Conservation (phyloP, 1,139 yeast genomes). For the Suhomyces anneliseae region DNA sequence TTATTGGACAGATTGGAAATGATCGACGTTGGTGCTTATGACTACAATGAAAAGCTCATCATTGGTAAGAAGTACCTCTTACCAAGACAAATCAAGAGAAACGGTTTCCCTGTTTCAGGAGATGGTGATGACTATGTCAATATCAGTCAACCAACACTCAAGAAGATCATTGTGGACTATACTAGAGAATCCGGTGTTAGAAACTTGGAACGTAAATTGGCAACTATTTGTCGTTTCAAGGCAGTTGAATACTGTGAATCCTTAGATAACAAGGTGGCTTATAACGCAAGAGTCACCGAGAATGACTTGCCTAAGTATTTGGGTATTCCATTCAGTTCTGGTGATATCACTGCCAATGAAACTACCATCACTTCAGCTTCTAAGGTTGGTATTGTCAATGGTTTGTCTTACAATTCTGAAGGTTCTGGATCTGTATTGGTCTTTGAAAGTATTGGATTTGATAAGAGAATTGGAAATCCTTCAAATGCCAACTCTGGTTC, state of each 20-base stretch:
- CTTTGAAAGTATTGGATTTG: slow-evolving; percentile 74
- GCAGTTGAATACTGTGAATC: slow-evolving; percentile 72
- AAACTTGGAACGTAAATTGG: slow-evolving; percentile 69
- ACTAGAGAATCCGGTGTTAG: slow-evolving; percentile 91
- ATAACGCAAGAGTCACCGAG: slow-evolving; percentile 40
- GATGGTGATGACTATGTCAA: slow-evolving; percentile 30
- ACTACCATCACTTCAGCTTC: slow-evolving; percentile 16
- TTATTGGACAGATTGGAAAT: slow-evolving; percentile 84
- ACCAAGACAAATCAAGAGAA: slow-evolving; percentile 75
- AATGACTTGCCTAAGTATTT: slow-evolving; percentile 50
- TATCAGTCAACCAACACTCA: slow-evolving; percentile 53
- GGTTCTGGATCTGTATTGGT: slow-evolving; percentile 84
- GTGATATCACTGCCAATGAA: slow-evolving; percentile 17
- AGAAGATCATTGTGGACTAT: slow-evolving; percentile 63
- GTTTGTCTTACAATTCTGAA: slow-evolving; percentile 82
- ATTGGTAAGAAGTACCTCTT: slow-evolving; percentile 71
- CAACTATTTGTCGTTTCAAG: slow-evolving; percentile 74
- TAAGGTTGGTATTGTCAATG: slow-evolving; percentile 75
- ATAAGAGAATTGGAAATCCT: slow-evolving; percentile 18
- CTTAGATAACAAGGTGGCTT: slow-evolving; percentile 25
- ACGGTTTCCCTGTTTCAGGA: slow-evolving; percentile 54
- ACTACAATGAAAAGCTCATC: slow-evolving; percentile 71
- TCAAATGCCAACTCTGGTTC: slow-evolving; percentile 36
- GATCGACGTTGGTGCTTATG: slow-evolving; percentile 79
- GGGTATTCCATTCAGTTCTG: slow-evolving; percentile 46